A percentile compares a stretch with the other conserved stretches of the same genome.
Conservation (phyloP, 164 flowering plant genomes). For the Akebia trifoliata region DNA sequence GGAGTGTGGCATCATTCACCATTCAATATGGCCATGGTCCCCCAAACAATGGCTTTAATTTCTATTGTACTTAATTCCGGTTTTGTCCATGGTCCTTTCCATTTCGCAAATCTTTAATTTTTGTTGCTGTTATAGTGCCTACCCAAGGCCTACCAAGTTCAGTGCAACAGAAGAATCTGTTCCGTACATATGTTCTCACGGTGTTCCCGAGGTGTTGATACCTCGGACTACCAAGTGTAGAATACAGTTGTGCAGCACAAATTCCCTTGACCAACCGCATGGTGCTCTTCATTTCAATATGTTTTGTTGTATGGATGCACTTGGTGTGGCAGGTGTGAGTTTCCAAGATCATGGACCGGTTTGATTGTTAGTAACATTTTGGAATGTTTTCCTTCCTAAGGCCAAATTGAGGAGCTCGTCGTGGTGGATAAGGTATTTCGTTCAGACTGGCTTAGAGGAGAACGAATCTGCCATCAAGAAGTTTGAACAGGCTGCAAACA, state of each 20-base stretch:
- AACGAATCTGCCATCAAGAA: conserved; percentile 68
- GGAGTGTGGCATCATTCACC: too few relatives aligned
- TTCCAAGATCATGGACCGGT: background rate
- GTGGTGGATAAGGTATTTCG: conserved; percentile 85
- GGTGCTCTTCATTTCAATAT: background rate
- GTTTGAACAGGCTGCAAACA: conserved; percentile 73
- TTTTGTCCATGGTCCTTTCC: too few relatives aligned
- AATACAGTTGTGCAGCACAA: background rate
- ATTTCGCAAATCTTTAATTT: too few relatives aligned
- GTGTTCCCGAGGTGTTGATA: background rate
- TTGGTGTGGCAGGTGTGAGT: background rate
- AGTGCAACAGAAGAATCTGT: background rate
- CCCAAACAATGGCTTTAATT: too few relatives aligned
- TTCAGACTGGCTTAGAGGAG: conserved; percentile 69
- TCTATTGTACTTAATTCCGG: too few relatives aligned
- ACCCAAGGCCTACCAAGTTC: too few relatives aligned
- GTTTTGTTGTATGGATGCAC: background rate
- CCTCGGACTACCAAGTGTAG: too few relatives aligned
- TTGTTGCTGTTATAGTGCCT: too few relatives aligned
- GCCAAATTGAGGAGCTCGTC: conserved; percentile 83
- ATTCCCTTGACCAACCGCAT: background rate
- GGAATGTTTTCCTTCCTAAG: conserved; percentile 25
- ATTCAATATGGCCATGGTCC: too few relatives aligned
- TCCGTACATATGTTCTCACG: background rate
- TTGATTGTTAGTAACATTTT: background rate